phyloP scores from a whole-genome alignment of 2,329 filamentous ascomycete genomes.

The Paecilomyces dactylethromorphus region DNA sequence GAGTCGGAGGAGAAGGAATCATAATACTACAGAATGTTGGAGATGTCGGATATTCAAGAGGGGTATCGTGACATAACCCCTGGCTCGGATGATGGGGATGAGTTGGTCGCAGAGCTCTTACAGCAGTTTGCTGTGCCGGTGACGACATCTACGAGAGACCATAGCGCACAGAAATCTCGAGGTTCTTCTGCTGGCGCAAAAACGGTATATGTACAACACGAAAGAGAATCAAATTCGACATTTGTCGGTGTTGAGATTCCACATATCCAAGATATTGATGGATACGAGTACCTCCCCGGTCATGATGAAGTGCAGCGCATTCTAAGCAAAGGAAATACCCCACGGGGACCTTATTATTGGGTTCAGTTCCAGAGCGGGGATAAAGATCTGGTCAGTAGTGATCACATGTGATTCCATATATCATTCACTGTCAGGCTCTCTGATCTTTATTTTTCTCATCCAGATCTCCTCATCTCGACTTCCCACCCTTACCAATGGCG shows the following conservation, averaged over 20 bases:
- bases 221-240: constrained; percentile 1
- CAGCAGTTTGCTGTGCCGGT: constrained; percentile 6
- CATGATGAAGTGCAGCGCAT: constrained; percentile 28
- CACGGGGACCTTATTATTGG: constrained; percentile 18
- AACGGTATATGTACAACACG: not conserved
- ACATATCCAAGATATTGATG: constrained; percentile 18
- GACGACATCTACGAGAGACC: not conserved
- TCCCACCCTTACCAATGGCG: constrained; percentile 21
- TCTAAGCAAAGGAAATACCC: constrained; percentile 18
- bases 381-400: constrained; percentile 23
- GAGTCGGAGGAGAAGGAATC: not conserved
- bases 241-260: constrained; percentile 25
- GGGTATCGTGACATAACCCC: constrained; percentile 5
- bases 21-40: not conserved
- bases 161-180: not conserved
- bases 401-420: not conserved
- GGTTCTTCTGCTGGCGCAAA: not conserved
- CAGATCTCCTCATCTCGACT: constrained; percentile 22
- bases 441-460: constrained; percentile 3
- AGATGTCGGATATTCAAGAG: not conserved
- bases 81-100: constrained; percentile 11
- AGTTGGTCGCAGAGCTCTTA: constrained; percentile 13
- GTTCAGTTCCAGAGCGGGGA: constrained; percentile 32
- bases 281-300: constrained; percentile 34
- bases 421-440: not conserved